These are phyloP conservation scores for Aeschynomene evenia DNA, from an alignment of 306 rosid species.

Conservation along the genomic window DNA sequence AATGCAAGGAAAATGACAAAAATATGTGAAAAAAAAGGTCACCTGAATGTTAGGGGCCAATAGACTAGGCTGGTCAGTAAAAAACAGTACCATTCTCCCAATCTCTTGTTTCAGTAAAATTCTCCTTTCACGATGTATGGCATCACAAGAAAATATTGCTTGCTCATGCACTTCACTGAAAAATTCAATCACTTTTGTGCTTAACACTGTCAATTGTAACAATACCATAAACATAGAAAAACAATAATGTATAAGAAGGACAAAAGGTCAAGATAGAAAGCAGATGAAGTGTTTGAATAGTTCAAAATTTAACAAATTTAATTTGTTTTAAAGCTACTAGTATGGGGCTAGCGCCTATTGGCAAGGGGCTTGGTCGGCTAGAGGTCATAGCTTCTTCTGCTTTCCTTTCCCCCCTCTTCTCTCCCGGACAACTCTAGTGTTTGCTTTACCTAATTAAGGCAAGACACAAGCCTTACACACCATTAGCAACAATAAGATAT, in stretches of 20 bases:
- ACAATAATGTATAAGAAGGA: slow-evolving; percentile 4
- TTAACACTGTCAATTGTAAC: slow-evolving; percentile 31
- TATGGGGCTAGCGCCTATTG: background rate
- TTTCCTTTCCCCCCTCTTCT: background rate
- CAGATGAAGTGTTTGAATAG: background rate
- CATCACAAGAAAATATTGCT: slow-evolving; percentile 80
- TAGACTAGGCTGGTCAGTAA: slow-evolving; percentile 93
- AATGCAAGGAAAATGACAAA: slow-evolving; percentile 13
- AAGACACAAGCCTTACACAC: background rate
- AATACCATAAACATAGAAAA: background rate
- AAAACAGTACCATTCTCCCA: slow-evolving; percentile 94
- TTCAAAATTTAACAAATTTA: background rate
- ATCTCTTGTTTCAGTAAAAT: slow-evolving; percentile 96
- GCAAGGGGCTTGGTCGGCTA: no score
- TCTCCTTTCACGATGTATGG: slow-evolving; percentile 91
- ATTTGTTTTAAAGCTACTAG: background rate
- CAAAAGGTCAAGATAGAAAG: background rate
- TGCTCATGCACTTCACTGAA: slow-evolving; percentile 97
- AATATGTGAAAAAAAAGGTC: slow-evolving; percentile 26
- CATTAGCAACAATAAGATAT: background rate
- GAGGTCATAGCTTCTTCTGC: background rate
- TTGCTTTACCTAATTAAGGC: background rate
- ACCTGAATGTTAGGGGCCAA: slow-evolving; percentile 99
- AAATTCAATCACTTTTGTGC: slow-evolving; percentile 29
- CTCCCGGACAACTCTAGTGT: background rate